These are phyloP conservation scores for Exophiala sideris DNA, from an alignment of 2,329 filamentous ascomycete species.

Conservation along the genomic window DNA sequence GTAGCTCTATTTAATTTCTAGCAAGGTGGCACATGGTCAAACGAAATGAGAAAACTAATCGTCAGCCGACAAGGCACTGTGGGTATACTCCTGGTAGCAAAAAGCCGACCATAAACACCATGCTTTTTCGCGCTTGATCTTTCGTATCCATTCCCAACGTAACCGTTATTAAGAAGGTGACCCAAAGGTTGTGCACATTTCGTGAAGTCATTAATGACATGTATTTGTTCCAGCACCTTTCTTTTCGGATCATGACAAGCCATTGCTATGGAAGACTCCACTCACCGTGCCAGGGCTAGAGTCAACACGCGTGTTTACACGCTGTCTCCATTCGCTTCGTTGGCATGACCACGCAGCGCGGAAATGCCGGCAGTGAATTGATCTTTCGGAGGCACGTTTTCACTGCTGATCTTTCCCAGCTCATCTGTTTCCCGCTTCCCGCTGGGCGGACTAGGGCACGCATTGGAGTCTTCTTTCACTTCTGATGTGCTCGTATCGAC, in stretches of 20 bases:
- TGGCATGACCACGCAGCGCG: background rate
- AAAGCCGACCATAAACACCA: too few species aligned
- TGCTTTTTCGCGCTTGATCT: too few species aligned
- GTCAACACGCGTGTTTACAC: background rate
- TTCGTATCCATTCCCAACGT: too few species aligned
- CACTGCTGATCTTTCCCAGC: conserved; percentile 22
- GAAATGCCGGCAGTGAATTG: background rate
- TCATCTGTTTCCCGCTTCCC: conserved; percentile 23
- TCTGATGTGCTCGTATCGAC: conserved; percentile 13
- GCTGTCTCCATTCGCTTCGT: conserved; percentile 5
- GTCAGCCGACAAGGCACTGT: too few species aligned
- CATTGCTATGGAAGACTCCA: background rate
- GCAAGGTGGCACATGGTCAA: too few species aligned
- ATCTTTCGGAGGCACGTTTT: conserved; percentile 14
- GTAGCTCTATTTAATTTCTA: too few species aligned
- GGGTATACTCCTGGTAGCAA: too few species aligned
- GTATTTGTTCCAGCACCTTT: background rate
- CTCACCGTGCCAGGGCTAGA: background rate
- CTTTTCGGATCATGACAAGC: background rate
- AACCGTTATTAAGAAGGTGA: too few species aligned
- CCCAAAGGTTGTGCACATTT: too few species aligned
- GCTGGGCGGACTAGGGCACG: conserved; percentile 14
- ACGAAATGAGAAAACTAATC: too few species aligned
- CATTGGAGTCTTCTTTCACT: conserved; percentile 4
- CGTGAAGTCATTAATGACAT: too few species aligned